These are phyloP conservation scores for Ogataea trehaloabstinens DNA, from an alignment of 805 yeast species.

Conservation along the genomic window DNA sequence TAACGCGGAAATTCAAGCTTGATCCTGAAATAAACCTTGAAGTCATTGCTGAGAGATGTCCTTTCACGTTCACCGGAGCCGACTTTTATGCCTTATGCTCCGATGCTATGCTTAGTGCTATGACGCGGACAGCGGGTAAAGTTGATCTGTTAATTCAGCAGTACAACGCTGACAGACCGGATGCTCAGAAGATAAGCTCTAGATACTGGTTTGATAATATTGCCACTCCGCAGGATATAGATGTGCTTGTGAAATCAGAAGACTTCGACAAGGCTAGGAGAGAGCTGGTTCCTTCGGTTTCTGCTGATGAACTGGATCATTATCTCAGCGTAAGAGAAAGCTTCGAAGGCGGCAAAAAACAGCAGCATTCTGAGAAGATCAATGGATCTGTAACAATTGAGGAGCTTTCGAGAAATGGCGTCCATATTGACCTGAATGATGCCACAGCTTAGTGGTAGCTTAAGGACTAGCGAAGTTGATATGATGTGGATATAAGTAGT, in stretches of 20 bases:
- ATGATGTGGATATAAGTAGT: background rate
- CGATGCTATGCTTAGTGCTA: constrained; percentile 94
- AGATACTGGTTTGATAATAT: constrained; percentile 90
- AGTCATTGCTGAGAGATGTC: constrained; percentile 65
- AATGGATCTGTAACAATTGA: constrained; percentile 2
- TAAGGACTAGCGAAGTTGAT: background rate
- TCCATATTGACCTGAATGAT: background rate
- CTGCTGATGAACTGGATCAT: constrained; percentile 81
- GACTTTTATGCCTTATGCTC: constrained; percentile 96
- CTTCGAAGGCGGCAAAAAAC: constrained; percentile 67
- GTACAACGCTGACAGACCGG: constrained; percentile 41
- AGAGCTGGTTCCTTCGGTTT: constrained; percentile 79
- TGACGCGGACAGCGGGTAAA: constrained; percentile 81
- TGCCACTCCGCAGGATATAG: constrained; percentile 64
- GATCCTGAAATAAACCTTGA: constrained; percentile 57
- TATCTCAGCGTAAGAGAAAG: constrained; percentile 74
- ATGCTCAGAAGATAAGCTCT: constrained; percentile 51
- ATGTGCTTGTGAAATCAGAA: constrained; percentile 62
- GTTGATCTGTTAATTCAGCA: constrained; percentile 63
- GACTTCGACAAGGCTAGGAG: constrained; percentile 78
- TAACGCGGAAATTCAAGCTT: constrained; percentile 77
- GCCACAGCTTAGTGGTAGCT: background rate
- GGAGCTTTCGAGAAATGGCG: background rate
- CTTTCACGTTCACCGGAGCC: constrained; percentile 95
- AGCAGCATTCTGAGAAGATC: constrained; percentile 1